phyloP scores from a whole-genome alignment of 2,329 filamentous ascomycete genomes.

The Microsporum ferrugineum region DNA sequence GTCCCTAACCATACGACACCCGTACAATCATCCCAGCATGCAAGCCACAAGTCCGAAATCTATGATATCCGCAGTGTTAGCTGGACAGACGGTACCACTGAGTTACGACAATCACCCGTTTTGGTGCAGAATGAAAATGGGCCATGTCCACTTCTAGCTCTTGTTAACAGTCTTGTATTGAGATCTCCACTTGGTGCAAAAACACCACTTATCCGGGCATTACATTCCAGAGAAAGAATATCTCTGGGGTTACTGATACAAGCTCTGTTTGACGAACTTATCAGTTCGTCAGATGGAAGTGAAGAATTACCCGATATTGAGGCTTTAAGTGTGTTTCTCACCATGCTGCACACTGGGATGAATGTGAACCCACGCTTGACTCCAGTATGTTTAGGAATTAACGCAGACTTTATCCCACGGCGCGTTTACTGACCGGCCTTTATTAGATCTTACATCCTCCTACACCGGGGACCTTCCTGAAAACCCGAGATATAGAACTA shows the following conservation, averaged over 20 bases:
- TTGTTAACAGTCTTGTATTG: slow-evolving; percentile 83
- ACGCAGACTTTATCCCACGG: slow-evolving; percentile 4
- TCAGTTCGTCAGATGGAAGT: slow-evolving; percentile 59
- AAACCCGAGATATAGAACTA: slow-evolving; percentile 76
- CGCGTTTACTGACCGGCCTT: slow-evolving; percentile 21
- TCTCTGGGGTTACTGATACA: slow-evolving; percentile 76
- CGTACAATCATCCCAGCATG: background rate
- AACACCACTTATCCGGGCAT: slow-evolving; percentile 63
- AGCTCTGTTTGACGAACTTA: slow-evolving; percentile 85
- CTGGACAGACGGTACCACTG: slow-evolving; percentile 59
- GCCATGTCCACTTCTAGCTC: slow-evolving; percentile 79
- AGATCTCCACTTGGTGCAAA: slow-evolving; percentile 58
- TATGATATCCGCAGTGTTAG: slow-evolving; percentile 88
- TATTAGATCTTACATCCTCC: slow-evolving; percentile 29
- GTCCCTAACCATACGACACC: background rate
- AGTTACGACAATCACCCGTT: slow-evolving; percentile 70
- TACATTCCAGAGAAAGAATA: slow-evolving; percentile 73
- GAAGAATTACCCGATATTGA: slow-evolving; percentile 70
- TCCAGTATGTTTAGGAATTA: slow-evolving; percentile 31
- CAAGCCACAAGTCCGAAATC: slow-evolving; percentile 46
- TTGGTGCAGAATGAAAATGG: slow-evolving; percentile 89
- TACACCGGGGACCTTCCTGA: slow-evolving; percentile 65
- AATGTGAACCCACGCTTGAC: slow-evolving; percentile 92
- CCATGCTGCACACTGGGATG: slow-evolving; percentile 88
- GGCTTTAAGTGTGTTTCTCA: slow-evolving; percentile 76